phyloP scores from a whole-genome alignment of 2,329 filamentous ascomycete genomes.

The Botrytis hyacinthi region DNA sequence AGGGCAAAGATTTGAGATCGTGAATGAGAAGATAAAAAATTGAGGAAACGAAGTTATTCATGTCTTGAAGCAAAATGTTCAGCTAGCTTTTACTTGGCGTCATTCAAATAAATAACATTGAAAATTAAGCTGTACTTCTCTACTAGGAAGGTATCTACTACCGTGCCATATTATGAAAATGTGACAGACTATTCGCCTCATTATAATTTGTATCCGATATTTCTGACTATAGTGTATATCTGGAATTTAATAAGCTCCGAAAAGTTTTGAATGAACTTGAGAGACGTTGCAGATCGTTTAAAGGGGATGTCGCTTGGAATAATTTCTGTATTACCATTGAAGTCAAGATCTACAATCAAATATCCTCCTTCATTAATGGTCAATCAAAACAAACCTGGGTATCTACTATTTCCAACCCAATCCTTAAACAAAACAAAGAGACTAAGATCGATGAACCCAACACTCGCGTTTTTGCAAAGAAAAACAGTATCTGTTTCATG shows the following conservation, averaged over 20 bases:
- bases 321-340: not conserved
- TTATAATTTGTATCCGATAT: not conserved
- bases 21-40: not conserved
- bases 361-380: not conserved
- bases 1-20: not conserved
- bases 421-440: not conserved
- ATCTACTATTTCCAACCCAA: not conserved
- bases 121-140: not conserved
- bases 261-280: not conserved
- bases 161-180: not conserved
- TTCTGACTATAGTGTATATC: not conserved
- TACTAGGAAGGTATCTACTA: not conserved
- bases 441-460: not conserved
- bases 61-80: not conserved
- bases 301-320: not conserved
- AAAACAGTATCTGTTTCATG: not conserved
- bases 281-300: fast-evolving
- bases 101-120: not conserved
- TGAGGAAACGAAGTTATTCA: not conserved
- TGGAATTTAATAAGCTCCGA: not conserved
- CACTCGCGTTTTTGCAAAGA: not conserved
- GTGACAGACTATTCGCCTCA: not conserved
- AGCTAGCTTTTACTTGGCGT: not conserved
- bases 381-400: not conserved
- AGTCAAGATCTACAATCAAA: not conserved